Percentiles rank a stretch among this genome's conserved stretches.
Conservation (phyloP, 2,329 filamentous ascomycete species). For the Delphinella strobiligena region DNA sequence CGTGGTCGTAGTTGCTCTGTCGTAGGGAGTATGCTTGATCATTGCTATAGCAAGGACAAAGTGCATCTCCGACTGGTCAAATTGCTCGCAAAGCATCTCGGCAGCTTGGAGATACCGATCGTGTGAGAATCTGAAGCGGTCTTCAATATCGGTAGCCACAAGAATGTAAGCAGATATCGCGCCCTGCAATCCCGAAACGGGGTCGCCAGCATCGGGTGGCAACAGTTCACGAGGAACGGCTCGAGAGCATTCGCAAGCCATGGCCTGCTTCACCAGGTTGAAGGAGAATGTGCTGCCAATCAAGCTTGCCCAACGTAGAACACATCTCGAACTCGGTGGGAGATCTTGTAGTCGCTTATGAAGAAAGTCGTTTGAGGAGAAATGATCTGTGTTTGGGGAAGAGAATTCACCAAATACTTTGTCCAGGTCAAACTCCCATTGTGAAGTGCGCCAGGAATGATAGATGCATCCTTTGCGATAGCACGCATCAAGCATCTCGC, state of each 20-base stretch:
- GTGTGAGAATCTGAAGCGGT: conserved; percentile 76
- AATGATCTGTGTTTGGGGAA: conserved; percentile 64
- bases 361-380: conserved; percentile 73
- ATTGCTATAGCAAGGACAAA: conserved; percentile 77
- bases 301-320: conserved; percentile 77
- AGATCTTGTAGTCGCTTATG: conserved; percentile 65
- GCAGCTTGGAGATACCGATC: conserved; percentile 80
- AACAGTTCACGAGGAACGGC: conserved; percentile 33
- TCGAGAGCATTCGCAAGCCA: conserved; percentile 62
- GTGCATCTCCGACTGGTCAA: conserved; percentile 67
- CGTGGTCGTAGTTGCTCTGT: conserved; percentile 40
- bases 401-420: conserved; percentile 76
- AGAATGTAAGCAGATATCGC: conserved; percentile 72
- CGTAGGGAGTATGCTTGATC: conserved; percentile 54
- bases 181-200: conserved; percentile 67
- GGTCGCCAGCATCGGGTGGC: conserved; percentile 51
- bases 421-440: conserved; percentile 79
- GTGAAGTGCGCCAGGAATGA: conserved; percentile 74
- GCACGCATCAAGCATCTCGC: conserved; percentile 80
- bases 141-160: conserved; percentile 70
- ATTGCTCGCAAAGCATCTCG: conserved; percentile 54
- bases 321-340: conserved; percentile 58
- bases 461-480: conserved; percentile 79
- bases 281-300: conserved; percentile 79
- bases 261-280: conserved; percentile 60